These are phyloP conservation scores for Corynespora cassiicola DNA, from an alignment of 2,329 filamentous ascomycete genomes.

Conservation along the genomic window DNA sequence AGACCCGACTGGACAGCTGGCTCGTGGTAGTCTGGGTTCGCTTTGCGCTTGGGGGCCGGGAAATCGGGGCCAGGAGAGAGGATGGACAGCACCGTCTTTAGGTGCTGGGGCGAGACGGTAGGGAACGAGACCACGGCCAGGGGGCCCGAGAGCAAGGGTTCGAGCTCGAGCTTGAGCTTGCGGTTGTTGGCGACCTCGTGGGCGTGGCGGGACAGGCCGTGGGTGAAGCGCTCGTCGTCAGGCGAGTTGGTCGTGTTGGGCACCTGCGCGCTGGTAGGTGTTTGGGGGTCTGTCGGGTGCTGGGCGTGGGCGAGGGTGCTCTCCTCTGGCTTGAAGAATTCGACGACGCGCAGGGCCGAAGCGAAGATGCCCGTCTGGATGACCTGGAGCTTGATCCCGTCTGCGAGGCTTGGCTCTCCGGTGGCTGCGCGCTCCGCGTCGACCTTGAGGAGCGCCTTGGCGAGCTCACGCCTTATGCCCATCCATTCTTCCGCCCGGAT, in stretches of 20 bases:
- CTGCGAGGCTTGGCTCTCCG: conserved; percentile 56
- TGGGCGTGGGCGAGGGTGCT: conserved; percentile 24
- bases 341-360: conserved; percentile 81
- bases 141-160: conserved; percentile 81
- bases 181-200: conserved; percentile 57
- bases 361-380: conserved; percentile 89
- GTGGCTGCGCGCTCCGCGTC: conserved; percentile 74
- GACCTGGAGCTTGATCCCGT: conserved; percentile 77
- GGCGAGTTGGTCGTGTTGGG: conserved; percentile 33
- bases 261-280: conserved; percentile 41
- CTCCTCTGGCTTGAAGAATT: conserved; percentile 68
- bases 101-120: conserved; percentile 79
- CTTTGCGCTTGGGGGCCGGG: conserved; percentile 76
- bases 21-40: conserved; percentile 83
- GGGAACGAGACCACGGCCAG: conserved; percentile 83
- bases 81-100: conserved; percentile 80
- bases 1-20: conserved; percentile 78
- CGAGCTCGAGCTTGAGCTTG: conserved; percentile 66
- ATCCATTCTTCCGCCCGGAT: conserved; percentile 77
- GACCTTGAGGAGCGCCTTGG: conserved; percentile 65
- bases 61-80: conserved; percentile 75
- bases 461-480: conserved; percentile 73
- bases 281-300: conserved; percentile 38
- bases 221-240: conserved; percentile 62
- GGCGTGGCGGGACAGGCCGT: conserved; percentile 65